These are phyloP conservation scores for Sungouiozyma ichnusensis DNA, from an alignment of 805 yeast genomes.

Conservation along the genomic window DNA sequence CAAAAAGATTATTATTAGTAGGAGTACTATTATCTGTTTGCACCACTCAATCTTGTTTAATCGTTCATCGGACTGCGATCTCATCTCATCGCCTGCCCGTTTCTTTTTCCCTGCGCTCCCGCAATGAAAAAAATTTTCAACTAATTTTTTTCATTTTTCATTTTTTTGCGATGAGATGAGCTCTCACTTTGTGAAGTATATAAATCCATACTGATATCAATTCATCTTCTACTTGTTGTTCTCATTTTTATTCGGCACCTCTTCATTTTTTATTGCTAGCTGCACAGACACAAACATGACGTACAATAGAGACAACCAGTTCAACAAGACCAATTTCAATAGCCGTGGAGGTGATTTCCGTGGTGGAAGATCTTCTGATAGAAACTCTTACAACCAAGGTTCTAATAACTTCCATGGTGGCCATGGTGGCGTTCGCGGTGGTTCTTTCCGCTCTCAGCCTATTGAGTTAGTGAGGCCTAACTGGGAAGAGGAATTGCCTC, in stretches of 20 bases:
- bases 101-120: constrained; percentile 1
- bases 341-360: constrained; percentile 34
- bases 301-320: constrained; percentile 31
- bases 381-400: constrained; percentile 25
- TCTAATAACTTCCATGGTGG: constrained; percentile 28
- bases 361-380: constrained; percentile 31
- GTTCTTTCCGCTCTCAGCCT: constrained; percentile 18
- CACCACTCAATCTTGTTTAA: too few species aligned
- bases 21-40: too few species aligned
- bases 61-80: too few species aligned
- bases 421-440: constrained; percentile 29
- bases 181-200: not conserved
- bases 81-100: constrained; percentile 1
- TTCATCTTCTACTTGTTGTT: not conserved
- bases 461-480: constrained; percentile 47
- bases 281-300: constrained; percentile 17
- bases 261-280: too few species aligned
- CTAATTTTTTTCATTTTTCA: too few species aligned
- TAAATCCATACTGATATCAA: too few species aligned
- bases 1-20: too few species aligned
- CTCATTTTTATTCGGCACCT: not conserved
- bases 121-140: too few species aligned
- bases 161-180: not conserved
- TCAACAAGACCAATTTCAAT: constrained; percentile 28
- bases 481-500: constrained; percentile 54